Conservation (phyloP, 768 basidiomycete species). For the Pulveroboletus sp. region DNA sequence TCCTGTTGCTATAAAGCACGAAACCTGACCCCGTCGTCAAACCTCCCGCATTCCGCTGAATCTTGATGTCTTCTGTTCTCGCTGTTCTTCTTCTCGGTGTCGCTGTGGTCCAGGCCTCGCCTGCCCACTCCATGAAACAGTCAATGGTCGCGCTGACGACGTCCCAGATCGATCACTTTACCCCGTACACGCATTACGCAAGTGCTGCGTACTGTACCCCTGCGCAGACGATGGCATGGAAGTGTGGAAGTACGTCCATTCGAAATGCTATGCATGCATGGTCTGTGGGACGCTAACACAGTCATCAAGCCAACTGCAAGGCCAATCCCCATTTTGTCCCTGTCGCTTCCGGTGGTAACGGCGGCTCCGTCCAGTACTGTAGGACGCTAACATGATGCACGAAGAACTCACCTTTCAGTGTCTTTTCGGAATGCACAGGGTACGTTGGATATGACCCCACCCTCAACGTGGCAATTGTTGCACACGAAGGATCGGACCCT, state of each 20-base stretch:
- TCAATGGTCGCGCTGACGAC: constrained; percentile 38
- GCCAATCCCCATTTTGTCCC: constrained; percentile 48
- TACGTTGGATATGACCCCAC: constrained; percentile 50
- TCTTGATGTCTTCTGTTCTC: constrained; percentile 17
- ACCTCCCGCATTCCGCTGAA: no score
- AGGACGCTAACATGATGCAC: background rate
- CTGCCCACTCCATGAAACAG: constrained; percentile 32
- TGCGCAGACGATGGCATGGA: constrained; percentile 42
- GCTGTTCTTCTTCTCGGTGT: constrained; percentile 14
- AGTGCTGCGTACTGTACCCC: constrained; percentile 49
- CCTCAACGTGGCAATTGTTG: constrained; percentile 34
- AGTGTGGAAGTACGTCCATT: constrained; percentile 48
- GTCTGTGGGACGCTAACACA: background rate
- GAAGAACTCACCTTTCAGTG: background rate
- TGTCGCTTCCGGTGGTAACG: constrained; percentile 47
- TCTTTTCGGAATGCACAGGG: constrained; percentile 33
- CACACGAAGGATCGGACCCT: constrained; percentile 37
- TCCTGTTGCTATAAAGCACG: no score
- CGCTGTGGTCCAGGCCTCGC: constrained; percentile 14
- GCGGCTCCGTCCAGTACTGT: constrained; percentile 42
- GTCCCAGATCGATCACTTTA: constrained; percentile 41
- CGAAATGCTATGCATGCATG: background rate
- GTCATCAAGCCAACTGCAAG: constrained; percentile 33
- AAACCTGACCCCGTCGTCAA: no score
- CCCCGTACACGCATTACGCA: constrained; percentile 49